Evolutionary conservation across 768 basidiomycete species (phyloP).

Genomic region (Tremella mesenterica): DNA sequence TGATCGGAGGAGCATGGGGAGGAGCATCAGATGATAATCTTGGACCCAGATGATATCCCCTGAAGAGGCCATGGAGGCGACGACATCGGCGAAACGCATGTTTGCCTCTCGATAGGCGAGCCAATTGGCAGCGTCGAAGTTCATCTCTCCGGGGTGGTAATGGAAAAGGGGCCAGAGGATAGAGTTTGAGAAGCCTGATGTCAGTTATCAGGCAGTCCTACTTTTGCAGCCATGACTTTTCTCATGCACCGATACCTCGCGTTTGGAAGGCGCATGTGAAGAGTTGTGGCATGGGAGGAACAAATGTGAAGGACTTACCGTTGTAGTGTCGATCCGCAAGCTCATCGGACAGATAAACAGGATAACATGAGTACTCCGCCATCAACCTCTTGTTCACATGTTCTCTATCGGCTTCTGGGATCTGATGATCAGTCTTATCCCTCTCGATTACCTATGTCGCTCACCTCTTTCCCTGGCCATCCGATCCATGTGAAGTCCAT

Average conservation of each 20-base stretch:
- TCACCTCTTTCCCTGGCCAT: constrained; percentile 59
- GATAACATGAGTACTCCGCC: constrained; percentile 94
- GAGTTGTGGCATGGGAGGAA: background rate
- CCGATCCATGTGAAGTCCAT: constrained; percentile 97
- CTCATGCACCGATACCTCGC: too few relatives aligned
- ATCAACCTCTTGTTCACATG: constrained; percentile 82
- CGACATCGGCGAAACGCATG: constrained; percentile 82
- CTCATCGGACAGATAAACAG: constrained; percentile 95
- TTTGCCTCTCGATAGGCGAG: constrained; percentile 95
- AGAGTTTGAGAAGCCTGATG: constrained; percentile 81
- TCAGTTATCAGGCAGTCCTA: constrained; percentile 42
- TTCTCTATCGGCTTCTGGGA: constrained; percentile 83
- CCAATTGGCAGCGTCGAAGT: constrained; percentile 98
- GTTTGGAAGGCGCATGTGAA: too few relatives aligned
- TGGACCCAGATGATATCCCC: constrained; percentile 99
- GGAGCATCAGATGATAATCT: constrained; percentile 64
- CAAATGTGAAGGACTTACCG: constrained; percentile 17
- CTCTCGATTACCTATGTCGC: constrained; percentile 3
- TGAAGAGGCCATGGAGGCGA: constrained; percentile 65
- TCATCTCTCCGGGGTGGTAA: constrained; percentile 99
- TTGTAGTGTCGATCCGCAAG: constrained; percentile 87
- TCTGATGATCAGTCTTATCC: constrained; percentile 46
- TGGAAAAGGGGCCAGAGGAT: constrained; percentile 99
- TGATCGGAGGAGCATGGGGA: constrained; percentile 87
- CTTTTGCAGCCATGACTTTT: constrained; percentile 53